These are phyloP conservation scores for Gracilaria caudata DNA, from an alignment of 23 red algal species.

Conservation along the genomic window DNA sequence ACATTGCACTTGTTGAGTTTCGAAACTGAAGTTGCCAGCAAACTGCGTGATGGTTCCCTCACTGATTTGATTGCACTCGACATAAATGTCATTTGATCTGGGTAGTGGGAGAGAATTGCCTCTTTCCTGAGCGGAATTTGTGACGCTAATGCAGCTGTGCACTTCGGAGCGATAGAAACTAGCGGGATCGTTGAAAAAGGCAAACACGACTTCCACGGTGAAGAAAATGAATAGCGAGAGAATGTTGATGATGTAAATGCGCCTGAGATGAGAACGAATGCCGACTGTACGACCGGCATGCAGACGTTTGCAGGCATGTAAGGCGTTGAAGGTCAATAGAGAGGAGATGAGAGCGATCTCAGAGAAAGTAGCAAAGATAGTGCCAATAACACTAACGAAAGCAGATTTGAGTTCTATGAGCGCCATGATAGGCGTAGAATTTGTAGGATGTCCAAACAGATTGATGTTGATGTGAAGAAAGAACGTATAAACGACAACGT, in stretches of 20 bases:
- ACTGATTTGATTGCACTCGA: not conserved
- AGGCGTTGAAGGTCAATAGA: not conserved
- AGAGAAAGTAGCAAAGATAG: not conserved
- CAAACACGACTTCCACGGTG: not conserved
- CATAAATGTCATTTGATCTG: not conserved
- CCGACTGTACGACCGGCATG: not conserved
- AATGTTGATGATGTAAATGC: not conserved
- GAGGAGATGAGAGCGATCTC: not conserved
- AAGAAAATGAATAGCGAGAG: not conserved
- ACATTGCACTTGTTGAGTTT: not conserved
- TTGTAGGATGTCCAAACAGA: too few species aligned
- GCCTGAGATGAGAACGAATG: not conserved
- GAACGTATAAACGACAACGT: too few species aligned
- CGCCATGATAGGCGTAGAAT: not conserved
- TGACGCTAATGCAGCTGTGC: not conserved
- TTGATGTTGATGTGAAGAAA: too few species aligned
- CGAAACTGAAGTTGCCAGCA: not conserved
- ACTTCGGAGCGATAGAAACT: not conserved
- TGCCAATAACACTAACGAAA: constrained; percentile 1
- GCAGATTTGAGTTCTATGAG: not conserved
- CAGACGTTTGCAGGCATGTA: not conserved
- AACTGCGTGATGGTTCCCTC: not conserved
- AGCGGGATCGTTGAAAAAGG: not conserved
- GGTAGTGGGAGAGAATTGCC: not conserved
- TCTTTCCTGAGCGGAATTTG: not conserved